Evolutionary conservation across 2,329 filamentous ascomycete species (phyloP).

Genomic region (Purpureocillium lavendulum): DNA sequence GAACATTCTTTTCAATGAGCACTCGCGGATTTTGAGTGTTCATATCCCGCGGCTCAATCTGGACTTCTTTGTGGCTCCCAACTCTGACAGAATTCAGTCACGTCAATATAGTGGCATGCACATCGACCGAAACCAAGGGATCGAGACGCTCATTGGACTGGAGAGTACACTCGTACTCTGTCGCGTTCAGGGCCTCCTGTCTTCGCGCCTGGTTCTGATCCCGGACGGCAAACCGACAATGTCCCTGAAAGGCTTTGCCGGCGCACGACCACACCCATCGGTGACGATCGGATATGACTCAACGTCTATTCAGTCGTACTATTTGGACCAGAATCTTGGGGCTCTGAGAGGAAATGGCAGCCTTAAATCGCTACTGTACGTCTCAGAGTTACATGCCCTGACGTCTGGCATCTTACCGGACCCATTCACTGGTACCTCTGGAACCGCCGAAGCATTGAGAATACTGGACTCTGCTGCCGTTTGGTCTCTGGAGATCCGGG

Average conservation of each 20-base stretch:
- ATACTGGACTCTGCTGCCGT: conserved; percentile 39
- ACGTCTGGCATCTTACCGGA: conserved; percentile 43
- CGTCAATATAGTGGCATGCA: conserved; percentile 40
- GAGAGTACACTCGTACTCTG: conserved; percentile 38
- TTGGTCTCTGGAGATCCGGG: conserved; percentile 21
- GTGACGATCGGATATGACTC: conserved; percentile 21
- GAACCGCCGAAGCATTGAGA: conserved; percentile 41
- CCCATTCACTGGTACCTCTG: conserved; percentile 35
- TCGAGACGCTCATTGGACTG: conserved; percentile 41
- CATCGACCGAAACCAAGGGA: conserved; percentile 35
- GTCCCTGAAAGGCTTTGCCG: not conserved
- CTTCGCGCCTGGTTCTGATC: conserved; percentile 26
- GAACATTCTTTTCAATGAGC: not conserved
- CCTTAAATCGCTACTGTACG: conserved; percentile 39
- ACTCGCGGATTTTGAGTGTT: conserved; percentile 20
- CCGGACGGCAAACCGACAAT: conserved; percentile 17
- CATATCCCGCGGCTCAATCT: conserved; percentile 38
- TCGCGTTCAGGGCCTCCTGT: conserved; percentile 4
- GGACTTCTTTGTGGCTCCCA: conserved; percentile 29
- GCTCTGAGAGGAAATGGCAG: conserved; percentile 39
- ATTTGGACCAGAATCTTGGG: conserved; percentile 37
- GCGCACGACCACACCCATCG: conserved; percentile 16
- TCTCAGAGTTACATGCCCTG: conserved; percentile 41
- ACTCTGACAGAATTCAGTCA: conserved; percentile 25
- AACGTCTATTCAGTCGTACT: conserved; percentile 28